Evolutionary conservation across 2,329 filamentous ascomycete species (phyloP), one percentile per base, ranked within the genome.

Genomic region (Myrmaecium sp.): DNA sequence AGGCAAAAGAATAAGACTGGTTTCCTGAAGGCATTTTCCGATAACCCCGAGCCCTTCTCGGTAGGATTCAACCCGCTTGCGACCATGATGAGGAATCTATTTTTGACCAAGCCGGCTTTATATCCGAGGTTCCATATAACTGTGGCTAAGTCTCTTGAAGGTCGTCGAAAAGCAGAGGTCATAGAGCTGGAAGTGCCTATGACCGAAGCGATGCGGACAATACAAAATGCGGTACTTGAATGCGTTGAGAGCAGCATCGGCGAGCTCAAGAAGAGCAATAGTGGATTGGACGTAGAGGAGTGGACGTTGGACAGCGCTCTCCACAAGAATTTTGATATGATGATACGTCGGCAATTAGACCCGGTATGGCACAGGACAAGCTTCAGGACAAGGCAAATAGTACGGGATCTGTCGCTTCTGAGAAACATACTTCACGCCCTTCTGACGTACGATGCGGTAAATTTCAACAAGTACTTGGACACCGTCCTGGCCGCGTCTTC

Each of bases 281-380:
- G 73, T 1, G 84, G 83, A 2, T 60, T 98, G 5, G 86, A 95
- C 39, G 84, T 95, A 72, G 84, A 91, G 32, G 84, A 94, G 43
- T 95, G 86, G 86, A 94, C 82, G 26, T 62, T 93, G 11, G 86
- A 95, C 49, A 94, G 80, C 44, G 86, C 86, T 18, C 56, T 95
- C 33, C 77, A 94, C 37, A 80, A 77, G 44, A 92, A 83, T 42
- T 98, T 98, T 48, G 89, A 95, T 47, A 62, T 79, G 33, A 76
- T 84, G 29, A 73, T 98, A 26, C 69, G 86, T 34, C 69, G 84
- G 31, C 89, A 98, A 50, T 60, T 98, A 11, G 84, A 95, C 44
- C 84, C 86, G 4, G 84, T 95, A 31, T 98, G 89, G 89, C 89
- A 98, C 56, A 72, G 89, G 28, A 80, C 93, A 27, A 94, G 79